A percentile compares a stretch with the other conserved stretches of the same genome.
Conservation (phyloP, 345 rosid species). For the Eucalyptus albens region DNA sequence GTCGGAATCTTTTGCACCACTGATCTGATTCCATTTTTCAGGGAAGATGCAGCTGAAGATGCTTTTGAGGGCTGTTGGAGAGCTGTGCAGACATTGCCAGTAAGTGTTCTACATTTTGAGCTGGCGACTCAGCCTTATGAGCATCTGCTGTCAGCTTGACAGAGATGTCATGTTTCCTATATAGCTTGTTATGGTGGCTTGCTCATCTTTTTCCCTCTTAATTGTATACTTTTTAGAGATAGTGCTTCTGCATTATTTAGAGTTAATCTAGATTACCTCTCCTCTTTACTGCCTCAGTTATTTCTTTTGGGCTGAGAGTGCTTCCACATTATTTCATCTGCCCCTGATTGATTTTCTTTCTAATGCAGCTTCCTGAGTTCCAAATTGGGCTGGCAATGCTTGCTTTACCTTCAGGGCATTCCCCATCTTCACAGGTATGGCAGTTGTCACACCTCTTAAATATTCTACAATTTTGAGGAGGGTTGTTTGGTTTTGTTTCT, state of each 20-base stretch:
- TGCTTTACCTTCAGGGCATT: constrained; percentile 56
- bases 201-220: neutral
- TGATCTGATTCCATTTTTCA: constrained; percentile 8
- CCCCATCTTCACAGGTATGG: constrained; percentile 75
- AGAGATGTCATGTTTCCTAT: neutral
- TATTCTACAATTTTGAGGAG: neutral
- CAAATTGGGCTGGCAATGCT: constrained; percentile 87
- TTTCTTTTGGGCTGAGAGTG: neutral
- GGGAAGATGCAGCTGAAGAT: constrained; percentile 54
- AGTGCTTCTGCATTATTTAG: neutral
- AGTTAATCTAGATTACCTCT: neutral
- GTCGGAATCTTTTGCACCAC: neutral
- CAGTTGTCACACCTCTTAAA: neutral
- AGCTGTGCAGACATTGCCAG: constrained; percentile 85
- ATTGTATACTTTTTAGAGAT: neutral
- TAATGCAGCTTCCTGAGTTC: constrained; percentile 75
- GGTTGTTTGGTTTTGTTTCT: too few species aligned
- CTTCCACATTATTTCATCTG: neutral
- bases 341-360: neutral
- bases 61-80: constrained; percentile 90
- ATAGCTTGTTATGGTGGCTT: neutral
- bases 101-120: constrained; percentile 14
- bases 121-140: neutral
- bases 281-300: neutral
- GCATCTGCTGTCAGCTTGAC: neutral